Evolutionary conservation across 1,284 basidiomycete genomes (phyloP).

Genomic region (Nidula niveotomentosa): DNA sequence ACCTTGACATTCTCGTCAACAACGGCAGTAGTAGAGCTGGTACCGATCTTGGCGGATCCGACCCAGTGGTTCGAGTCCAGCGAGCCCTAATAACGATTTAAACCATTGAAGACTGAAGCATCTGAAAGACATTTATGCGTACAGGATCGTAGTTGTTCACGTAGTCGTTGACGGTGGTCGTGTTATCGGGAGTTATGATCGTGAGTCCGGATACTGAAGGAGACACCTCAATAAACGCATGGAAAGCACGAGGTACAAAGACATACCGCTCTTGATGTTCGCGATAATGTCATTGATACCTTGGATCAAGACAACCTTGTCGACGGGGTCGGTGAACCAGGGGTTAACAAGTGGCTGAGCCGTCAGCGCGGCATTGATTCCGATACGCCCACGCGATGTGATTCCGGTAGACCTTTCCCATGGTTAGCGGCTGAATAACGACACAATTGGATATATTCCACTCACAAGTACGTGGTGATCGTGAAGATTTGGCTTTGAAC

Average conservation of each 20-base stretch:
- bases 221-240: background rate
- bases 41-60: constrained; percentile 31
- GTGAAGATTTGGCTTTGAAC: constrained; percentile 50
- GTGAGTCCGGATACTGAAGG: constrained; percentile 44
- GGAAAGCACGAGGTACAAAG: background rate
- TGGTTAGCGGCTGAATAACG: background rate
- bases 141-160: constrained; percentile 49
- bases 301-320: constrained; percentile 48
- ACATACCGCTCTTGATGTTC: constrained; percentile 35
- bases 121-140: constrained; percentile 7
- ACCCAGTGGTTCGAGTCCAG: constrained; percentile 63
- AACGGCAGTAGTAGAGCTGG: constrained; percentile 49
- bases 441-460: constrained; percentile 1
- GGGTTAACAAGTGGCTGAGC: constrained; percentile 49
- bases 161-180: constrained; percentile 49
- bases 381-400: constrained; percentile 61
- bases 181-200: constrained; percentile 59
- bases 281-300: constrained; percentile 49
- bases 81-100: constrained; percentile 14
- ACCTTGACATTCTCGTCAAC: constrained; percentile 61
- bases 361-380: constrained; percentile 52
- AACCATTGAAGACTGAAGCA: background rate
- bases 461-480: constrained; percentile 56
- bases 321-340: constrained; percentile 58
- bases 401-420: constrained; percentile 47